Evolutionary conservation across 2,329 filamentous ascomycete genomes (phyloP).

Genomic region (Polytolypa hystricis): DNA sequence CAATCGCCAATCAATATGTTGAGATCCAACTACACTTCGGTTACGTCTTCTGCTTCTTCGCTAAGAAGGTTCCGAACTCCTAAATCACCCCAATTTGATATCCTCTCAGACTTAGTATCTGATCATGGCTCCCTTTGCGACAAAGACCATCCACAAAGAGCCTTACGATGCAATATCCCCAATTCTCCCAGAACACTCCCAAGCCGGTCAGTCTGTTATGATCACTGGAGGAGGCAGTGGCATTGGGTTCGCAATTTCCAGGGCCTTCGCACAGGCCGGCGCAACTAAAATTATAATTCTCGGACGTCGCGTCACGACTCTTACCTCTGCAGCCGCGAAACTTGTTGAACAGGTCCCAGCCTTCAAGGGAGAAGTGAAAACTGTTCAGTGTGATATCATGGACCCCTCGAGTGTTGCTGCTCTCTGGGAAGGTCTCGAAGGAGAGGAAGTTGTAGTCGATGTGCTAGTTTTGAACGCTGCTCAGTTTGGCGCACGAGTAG

Average conservation of each 20-base stretch:
- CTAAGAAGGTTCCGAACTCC: no score
- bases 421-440: neutral
- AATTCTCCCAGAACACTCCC: neutral
- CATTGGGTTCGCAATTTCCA: slow-evolving; percentile 1
- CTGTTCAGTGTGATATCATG: neutral
- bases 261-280: neutral
- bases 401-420: neutral
- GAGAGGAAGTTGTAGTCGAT: neutral
- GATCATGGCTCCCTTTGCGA: no score
- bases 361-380: neutral
- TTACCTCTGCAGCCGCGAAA: neutral
- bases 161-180: neutral
- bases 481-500: neutral
- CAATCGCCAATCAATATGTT: no score
- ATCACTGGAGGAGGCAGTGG: slow-evolving; percentile 1
- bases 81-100: no score
- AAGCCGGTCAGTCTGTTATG: neutral
- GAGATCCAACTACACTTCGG: no score
- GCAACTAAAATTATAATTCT: neutral
- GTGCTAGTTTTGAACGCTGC: neutral
- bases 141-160: neutral
- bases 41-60: no score
- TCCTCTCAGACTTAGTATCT: no score
- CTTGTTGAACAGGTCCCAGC: neutral
- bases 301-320: neutral